Conservation (phyloP, 2,329 filamentous ascomycete genomes). For the Venturia aucupariae region DNA sequence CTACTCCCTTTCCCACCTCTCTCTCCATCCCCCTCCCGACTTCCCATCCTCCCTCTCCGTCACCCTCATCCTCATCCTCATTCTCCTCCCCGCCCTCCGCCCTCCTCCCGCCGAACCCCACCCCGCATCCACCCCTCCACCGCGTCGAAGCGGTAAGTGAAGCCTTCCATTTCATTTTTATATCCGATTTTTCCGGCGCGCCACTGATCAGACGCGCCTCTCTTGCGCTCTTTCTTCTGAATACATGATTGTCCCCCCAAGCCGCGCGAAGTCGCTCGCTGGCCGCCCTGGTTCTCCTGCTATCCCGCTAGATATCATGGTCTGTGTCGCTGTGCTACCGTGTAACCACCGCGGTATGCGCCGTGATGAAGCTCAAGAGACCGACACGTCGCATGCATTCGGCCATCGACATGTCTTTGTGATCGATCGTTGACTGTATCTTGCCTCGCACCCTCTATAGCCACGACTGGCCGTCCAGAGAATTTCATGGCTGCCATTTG, state of each 20-base stretch:
- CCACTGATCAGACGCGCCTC: not conserved
- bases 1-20: not conserved
- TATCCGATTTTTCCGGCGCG: not conserved
- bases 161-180: not conserved
- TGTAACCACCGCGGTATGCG: not conserved
- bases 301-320: not conserved
- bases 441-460: not conserved
- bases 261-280: not conserved
- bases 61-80: slow-evolving; percentile 2
- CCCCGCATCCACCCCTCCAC: slow-evolving; percentile 4
- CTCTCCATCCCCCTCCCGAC: not conserved
- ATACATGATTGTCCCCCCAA: not conserved
- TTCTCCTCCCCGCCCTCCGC: not conserved
- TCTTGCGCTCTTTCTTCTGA: not conserved
- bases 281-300: not conserved
- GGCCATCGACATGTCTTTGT: not conserved
- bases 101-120: not conserved
- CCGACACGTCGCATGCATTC: not conserved
- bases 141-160: not conserved
- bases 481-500: not conserved
- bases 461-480: not conserved
- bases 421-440: not conserved
- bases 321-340: not conserved
- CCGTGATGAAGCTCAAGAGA: not conserved
- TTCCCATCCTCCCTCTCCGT: not conserved